Evolutionary conservation across 2,329 filamentous ascomycete species (phyloP).

Genomic region (Xylariaceae sp.): DNA sequence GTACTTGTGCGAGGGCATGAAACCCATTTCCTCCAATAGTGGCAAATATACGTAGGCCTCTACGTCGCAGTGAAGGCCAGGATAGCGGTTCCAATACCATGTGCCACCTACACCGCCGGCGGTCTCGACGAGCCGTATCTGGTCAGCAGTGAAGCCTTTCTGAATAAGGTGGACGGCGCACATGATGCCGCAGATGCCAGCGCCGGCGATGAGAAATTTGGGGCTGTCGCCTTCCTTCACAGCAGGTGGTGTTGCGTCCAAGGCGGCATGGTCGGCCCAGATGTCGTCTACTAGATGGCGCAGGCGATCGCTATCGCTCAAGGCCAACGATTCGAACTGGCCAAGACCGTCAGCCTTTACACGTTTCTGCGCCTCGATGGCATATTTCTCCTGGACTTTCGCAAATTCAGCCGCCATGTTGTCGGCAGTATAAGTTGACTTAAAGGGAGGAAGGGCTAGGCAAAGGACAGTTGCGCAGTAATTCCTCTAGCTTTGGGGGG

Average conservation of each 20-base stretch:
- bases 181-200: slow-evolving; percentile 26
- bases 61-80: slow-evolving; percentile 54
- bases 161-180: slow-evolving; percentile 33
- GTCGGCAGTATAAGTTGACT: not conserved
- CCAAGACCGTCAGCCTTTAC: slow-evolving; percentile 26
- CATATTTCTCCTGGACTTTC: slow-evolving; percentile 26
- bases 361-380: slow-evolving; percentile 29
- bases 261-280: slow-evolving; percentile 30
- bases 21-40: slow-evolving; percentile 57
- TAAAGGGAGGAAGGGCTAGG: not conserved
- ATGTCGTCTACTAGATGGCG: slow-evolving; percentile 30
- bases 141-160: slow-evolving; percentile 33
- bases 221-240: slow-evolving; percentile 22
- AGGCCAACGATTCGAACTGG: slow-evolving; percentile 24
- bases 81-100: slow-evolving; percentile 53
- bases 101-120: slow-evolving; percentile 48
- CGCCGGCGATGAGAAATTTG: slow-evolving; percentile 31
- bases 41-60: slow-evolving; percentile 61
- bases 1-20: slow-evolving; percentile 51
- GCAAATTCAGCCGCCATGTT: slow-evolving; percentile 24
- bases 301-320: slow-evolving; percentile 27
- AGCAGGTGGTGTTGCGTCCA: slow-evolving; percentile 25
- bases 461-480: not conserved
- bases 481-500: no score
- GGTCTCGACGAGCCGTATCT: slow-evolving; percentile 42